A percentile compares a stretch with the other conserved stretches of the same genome.
These are phyloP conservation scores for Sonneratia caseolaris DNA, from an alignment of 345 rosid genomes.

Conservation along the genomic window DNA sequence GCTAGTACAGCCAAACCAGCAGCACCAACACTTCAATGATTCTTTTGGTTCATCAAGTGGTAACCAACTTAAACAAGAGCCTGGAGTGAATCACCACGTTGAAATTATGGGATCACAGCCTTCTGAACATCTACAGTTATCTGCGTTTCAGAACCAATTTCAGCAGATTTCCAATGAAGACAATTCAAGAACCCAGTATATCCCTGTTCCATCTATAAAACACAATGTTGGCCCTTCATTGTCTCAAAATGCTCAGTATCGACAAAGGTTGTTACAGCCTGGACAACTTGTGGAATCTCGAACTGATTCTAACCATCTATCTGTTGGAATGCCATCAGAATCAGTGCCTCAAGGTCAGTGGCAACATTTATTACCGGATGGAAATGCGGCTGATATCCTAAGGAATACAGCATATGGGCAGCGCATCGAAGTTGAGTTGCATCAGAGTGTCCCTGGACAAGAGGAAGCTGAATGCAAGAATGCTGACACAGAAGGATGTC, in stretches of 20 bases:
- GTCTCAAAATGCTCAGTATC: conserved; percentile 46
- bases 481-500: conserved; percentile 46
- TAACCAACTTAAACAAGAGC: conserved; percentile 53
- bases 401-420: conserved; percentile 48
- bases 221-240: conserved; percentile 32
- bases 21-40: conserved; percentile 44
- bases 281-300: conserved; percentile 49
- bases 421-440: conserved; percentile 67
- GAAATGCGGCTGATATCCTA: conserved; percentile 21
- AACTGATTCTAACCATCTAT: conserved; percentile 31
- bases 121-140: conserved; percentile 47
- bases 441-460: conserved; percentile 51
- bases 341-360: conserved; percentile 48
- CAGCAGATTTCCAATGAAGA: conserved; percentile 56
- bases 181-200: conserved; percentile 31
- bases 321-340: conserved; percentile 45
- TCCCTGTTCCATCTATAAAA: conserved; percentile 32
- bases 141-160: conserved; percentile 58
- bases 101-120: conserved; percentile 44
- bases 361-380: conserved; percentile 50
- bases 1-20: conserved; percentile 55
- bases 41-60: conserved; percentile 47
- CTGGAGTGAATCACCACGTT: conserved; percentile 43
- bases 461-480: conserved; percentile 77
- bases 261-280: conserved; percentile 49